Evolutionary conservation across 495 filamentous ascomycete genomes (phyloP).

Genomic region (Clohesyomyces aquaticus): DNA sequence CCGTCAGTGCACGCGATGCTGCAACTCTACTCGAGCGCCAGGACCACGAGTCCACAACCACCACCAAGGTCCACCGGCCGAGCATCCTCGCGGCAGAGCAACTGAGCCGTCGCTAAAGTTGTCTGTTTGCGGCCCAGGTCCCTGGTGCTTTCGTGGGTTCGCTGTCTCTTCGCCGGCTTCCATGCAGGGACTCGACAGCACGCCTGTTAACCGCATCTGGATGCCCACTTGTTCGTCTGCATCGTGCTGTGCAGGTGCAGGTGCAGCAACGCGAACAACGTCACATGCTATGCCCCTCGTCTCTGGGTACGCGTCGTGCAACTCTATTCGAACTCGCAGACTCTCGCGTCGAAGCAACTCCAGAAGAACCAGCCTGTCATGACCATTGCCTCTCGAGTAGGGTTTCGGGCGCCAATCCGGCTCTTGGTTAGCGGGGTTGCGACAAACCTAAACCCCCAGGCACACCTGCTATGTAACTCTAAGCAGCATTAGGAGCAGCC

Average conservation of each 20-base stretch:
- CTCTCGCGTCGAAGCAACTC: slow-evolving; percentile 1
- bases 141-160: slow-evolving; percentile 2
- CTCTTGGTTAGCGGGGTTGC: slow-evolving; percentile 7
- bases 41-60: no score
- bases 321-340: not conserved
- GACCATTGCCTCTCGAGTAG: not conserved
- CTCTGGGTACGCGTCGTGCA: no score
- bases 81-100: not conserved
- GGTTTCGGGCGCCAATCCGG: slow-evolving; percentile 11
- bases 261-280: no score
- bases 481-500: not conserved
- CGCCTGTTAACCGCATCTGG: not conserved
- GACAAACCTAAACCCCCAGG: slow-evolving; percentile 14
- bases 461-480: slow-evolving; percentile 1
- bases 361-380: slow-evolving; percentile 2
- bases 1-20: not conserved
- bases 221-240: not conserved
- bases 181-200: slow-evolving; percentile 9
- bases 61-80: no score
- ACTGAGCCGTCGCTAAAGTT: slow-evolving; percentile 23
- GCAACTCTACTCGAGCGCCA: no score
- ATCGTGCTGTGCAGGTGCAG: slow-evolving; percentile 1
- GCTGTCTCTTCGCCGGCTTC: no score
- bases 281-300: no score
- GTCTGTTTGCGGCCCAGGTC: slow-evolving; percentile 16